Conservation (phyloP, 495 filamentous ascomycete species). For the Paragyromitra xinjiangensis region DNA sequence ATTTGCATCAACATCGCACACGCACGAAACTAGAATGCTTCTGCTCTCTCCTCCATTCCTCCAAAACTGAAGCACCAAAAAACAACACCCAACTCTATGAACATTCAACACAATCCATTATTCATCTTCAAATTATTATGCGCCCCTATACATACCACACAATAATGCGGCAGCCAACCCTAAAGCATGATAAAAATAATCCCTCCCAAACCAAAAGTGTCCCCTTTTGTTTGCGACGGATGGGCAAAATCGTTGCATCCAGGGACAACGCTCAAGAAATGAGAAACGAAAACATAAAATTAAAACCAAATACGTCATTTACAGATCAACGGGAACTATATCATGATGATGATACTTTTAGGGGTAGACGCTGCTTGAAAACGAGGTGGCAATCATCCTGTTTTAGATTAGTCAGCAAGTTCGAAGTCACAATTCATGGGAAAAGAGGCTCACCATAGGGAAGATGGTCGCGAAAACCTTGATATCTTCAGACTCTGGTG, state of each 20-base stretch:
- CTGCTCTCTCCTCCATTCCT: slow-evolving; percentile 2
- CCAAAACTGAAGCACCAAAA: slow-evolving; percentile 26
- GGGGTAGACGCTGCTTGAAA: slow-evolving; percentile 54
- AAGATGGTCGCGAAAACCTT: slow-evolving; percentile 99
- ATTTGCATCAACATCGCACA: not conserved
- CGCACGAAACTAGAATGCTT: not conserved
- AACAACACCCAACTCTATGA: slow-evolving; percentile 35
- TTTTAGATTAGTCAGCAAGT: slow-evolving; percentile 9
- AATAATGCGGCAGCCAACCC: slow-evolving; percentile 30
- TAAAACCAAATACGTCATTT: slow-evolving; percentile 28
- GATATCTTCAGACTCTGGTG: slow-evolving; percentile 85
- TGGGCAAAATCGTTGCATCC: slow-evolving; percentile 19
- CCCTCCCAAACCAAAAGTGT: slow-evolving; percentile 35
- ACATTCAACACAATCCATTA: slow-evolving; percentile 31
- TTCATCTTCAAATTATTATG: slow-evolving; percentile 40
- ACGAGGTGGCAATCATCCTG: slow-evolving; percentile 58
- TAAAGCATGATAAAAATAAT: slow-evolving; percentile 39
- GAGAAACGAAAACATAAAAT: slow-evolving; percentile 29
- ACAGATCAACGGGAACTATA: slow-evolving; percentile 20
- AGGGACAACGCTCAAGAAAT: slow-evolving; percentile 38
- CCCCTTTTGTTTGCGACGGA: slow-evolving; percentile 19
- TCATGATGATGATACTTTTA: slow-evolving; percentile 26
- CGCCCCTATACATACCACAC: slow-evolving; percentile 23
- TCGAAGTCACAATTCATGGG: not conserved
- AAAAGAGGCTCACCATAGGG: slow-evolving; percentile 75